These are phyloP conservation scores for Massariosphaeria phaeospora DNA, from an alignment of 495 filamentous ascomycete genomes.

Conservation along the genomic window DNA sequence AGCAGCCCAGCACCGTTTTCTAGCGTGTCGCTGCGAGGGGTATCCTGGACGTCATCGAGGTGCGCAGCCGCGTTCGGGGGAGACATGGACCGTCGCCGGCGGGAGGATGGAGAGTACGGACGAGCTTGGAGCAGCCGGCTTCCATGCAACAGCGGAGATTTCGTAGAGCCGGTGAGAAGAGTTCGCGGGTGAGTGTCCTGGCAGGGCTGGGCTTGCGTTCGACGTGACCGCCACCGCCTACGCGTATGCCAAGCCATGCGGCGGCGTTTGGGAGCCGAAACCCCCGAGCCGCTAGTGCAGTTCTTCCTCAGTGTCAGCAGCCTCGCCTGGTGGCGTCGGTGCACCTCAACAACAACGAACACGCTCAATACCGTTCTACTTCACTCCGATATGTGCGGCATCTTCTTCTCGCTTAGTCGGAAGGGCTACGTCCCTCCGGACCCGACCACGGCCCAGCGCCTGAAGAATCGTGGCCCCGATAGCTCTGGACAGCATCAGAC, in stretches of 20 bases:
- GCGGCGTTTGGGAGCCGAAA: slow-evolving; percentile 7
- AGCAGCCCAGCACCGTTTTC: neutral
- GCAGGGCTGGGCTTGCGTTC: too few relatives aligned
- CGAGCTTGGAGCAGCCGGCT: neutral
- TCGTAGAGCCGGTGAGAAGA: too few relatives aligned
- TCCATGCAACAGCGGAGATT: slow-evolving; percentile 2
- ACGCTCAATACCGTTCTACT: neutral
- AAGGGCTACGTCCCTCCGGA: slow-evolving; percentile 36
- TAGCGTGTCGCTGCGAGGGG: slow-evolving; percentile 4
- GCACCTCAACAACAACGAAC: neutral
- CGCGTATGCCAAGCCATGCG: too few relatives aligned
- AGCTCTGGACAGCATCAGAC: slow-evolving; percentile 40
- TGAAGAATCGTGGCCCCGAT: slow-evolving; percentile 56
- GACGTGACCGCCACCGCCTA: too few relatives aligned
- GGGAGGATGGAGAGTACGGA: neutral
- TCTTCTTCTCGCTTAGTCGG: slow-evolving; percentile 54
- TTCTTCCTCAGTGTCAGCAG: neutral
- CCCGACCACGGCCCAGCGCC: slow-evolving; percentile 42
- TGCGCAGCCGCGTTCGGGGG: slow-evolving; percentile 23
- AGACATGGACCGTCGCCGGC: slow-evolving; percentile 30
- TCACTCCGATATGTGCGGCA: slow-evolving; percentile 55
- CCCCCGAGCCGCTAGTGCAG: neutral
- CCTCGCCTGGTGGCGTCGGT: neutral
- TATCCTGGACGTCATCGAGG: slow-evolving; percentile 15
- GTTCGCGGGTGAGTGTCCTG: too few relatives aligned